Percentiles rank a stretch among this genome's conserved stretches.
Conservation (phyloP, 805 yeast genomes). For the Wickerhamiella hasegawae region DNA sequence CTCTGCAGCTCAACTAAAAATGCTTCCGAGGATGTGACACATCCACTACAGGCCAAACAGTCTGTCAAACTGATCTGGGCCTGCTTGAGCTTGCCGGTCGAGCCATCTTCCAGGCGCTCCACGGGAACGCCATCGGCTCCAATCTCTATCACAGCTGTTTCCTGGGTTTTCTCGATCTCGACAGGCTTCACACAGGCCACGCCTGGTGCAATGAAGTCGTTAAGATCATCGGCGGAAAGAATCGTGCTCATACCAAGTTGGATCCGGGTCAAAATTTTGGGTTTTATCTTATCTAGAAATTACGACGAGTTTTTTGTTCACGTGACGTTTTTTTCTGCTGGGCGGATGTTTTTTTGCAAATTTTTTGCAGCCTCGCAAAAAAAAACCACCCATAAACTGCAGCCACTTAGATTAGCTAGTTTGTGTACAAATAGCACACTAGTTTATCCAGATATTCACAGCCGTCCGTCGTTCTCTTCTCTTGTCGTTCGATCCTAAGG, state of each 20-base stretch:
- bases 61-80: slow-evolving; percentile 85
- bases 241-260: slow-evolving; percentile 74
- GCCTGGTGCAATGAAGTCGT: slow-evolving; percentile 89
- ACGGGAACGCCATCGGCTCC: slow-evolving; percentile 43
- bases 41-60: slow-evolving; percentile 93
- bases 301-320: too few relatives aligned
- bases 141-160: slow-evolving; percentile 38
- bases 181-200: slow-evolving; percentile 89
- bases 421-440: too few relatives aligned
- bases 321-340: too few relatives aligned
- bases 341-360: too few relatives aligned
- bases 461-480: too few relatives aligned
- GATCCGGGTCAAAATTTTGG: too few relatives aligned
- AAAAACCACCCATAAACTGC: too few relatives aligned
- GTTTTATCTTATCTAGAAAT: too few relatives aligned
- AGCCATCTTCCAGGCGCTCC: slow-evolving; percentile 45
- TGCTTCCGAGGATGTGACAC: slow-evolving; percentile 95
- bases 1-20: slow-evolving; percentile 83
- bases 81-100: slow-evolving; percentile 30
- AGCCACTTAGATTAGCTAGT: too few relatives aligned
- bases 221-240: slow-evolving; percentile 79
- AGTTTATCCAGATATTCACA: too few relatives aligned
- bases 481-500: too few relatives aligned
- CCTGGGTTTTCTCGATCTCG: slow-evolving; percentile 25
- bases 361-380: too few relatives aligned